Evolutionary conservation across 331 rosid genomes (phyloP).

Genomic region (Acacia pycnantha): DNA sequence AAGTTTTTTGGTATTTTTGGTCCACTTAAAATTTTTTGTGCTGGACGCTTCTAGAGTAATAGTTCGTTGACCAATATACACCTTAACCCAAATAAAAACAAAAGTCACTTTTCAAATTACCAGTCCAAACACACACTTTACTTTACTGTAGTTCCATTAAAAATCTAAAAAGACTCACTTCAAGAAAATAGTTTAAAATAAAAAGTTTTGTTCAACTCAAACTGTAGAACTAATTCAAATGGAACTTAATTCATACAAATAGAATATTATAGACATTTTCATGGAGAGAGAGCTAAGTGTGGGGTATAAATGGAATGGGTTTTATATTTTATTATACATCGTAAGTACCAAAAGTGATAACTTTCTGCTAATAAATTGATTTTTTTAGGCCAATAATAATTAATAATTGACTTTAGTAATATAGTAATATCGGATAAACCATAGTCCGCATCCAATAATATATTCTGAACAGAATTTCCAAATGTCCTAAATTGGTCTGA

Average conservation of each 20-base stretch:
- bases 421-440: not conserved
- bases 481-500: not conserved
- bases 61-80: too few species aligned
- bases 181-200: not conserved
- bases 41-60: too few species aligned
- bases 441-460: not conserved
- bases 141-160: too few species aligned
- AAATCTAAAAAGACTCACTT: not conserved
- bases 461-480: not conserved
- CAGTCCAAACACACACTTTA: not conserved
- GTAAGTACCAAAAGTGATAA: not conserved
- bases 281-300: too few species aligned
- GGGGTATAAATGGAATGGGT: not conserved
- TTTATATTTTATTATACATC: not conserved
- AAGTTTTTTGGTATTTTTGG: too few species aligned
- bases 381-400: not conserved
- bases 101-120: too few species aligned
- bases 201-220: too few species aligned
- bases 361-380: not conserved
- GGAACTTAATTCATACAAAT: too few species aligned
- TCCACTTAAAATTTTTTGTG: too few species aligned
- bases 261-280: not conserved
- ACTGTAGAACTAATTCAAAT: too few species aligned
- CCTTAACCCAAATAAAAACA: too few species aligned
- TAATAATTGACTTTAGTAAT: not conserved